Conservation (phyloP, 2,329 filamentous ascomycete species). For the Elsinoe batatas region DNA sequence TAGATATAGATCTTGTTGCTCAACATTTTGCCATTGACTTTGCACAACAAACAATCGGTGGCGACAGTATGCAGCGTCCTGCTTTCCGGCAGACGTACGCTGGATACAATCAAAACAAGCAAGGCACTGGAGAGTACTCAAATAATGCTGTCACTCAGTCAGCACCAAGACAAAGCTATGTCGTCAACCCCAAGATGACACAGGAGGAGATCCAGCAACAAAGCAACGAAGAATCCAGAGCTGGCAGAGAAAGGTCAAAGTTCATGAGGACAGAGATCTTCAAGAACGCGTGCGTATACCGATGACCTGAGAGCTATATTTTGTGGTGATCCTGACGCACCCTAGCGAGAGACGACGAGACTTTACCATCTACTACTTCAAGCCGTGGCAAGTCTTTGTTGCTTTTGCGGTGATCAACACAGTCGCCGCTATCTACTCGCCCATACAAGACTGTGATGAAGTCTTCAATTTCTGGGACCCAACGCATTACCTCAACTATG, state of each 20-base stretch:
- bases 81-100: not conserved
- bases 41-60: not conserved
- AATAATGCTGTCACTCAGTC: not conserved
- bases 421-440: slow-evolving; percentile 69
- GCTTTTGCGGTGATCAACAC: slow-evolving; percentile 61
- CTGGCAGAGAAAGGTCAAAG: slow-evolving; percentile 5
- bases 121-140: not conserved
- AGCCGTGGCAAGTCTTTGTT: slow-evolving; percentile 9
- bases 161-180: not conserved
- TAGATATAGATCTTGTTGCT: not conserved
- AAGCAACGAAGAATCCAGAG: slow-evolving; percentile 11
- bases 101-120: slow-evolving; percentile 1
- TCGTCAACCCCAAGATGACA: not conserved
- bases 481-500: slow-evolving; percentile 84
- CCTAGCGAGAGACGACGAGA: slow-evolving; percentile 8
- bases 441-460: slow-evolving; percentile 97
- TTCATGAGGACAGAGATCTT: slow-evolving; percentile 8
- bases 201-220: slow-evolving; percentile 4
- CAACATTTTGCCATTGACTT: not conserved
- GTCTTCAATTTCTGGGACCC: slow-evolving; percentile 99
- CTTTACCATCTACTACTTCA: slow-evolving; percentile 9
- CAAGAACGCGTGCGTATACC: not conserved
- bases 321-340: not conserved
- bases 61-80: not conserved
- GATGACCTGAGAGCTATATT: not conserved